Conservation (phyloP, 805 yeast species). For the Cyberlindnera saturnus region DNA sequence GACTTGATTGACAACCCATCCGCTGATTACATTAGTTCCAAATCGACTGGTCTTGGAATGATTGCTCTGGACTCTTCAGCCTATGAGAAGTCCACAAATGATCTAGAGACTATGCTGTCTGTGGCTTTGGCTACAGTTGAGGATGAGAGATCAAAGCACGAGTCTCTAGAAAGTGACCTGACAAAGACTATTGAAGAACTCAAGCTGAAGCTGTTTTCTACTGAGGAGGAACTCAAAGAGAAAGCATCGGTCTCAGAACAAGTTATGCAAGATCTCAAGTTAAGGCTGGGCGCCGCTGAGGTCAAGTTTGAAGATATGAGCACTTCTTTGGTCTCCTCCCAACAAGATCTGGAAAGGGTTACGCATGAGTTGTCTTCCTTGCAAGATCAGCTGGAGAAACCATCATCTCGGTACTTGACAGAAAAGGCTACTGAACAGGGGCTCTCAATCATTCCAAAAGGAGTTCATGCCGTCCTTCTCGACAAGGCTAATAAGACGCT, state of each 20-base stretch:
- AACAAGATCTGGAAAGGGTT: slow-evolving; percentile 1
- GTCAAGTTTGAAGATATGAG: slow-evolving; percentile 2
- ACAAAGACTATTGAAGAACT: slow-evolving; percentile 1
- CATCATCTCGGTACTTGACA: slow-evolving; percentile 27
- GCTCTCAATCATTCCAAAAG: slow-evolving; percentile 20
- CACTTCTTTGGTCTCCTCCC: not conserved
- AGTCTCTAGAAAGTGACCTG: not conserved
- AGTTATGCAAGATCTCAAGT: slow-evolving; percentile 14
- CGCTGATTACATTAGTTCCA: slow-evolving; percentile 22
- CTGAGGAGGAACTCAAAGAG: slow-evolving; percentile 4
- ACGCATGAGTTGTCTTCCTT: not conserved
- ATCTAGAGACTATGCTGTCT: not conserved
- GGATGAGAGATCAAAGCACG: not conserved
- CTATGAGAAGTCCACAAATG: slow-evolving; percentile 5
- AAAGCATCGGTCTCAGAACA: slow-evolving; percentile 6
- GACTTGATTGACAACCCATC: slow-evolving; percentile 25
- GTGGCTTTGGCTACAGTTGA: not conserved
- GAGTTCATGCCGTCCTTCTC: slow-evolving; percentile 17
- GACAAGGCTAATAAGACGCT: slow-evolving; percentile 13
- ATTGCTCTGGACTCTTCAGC: slow-evolving; percentile 7
- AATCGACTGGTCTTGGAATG: slow-evolving; percentile 24
- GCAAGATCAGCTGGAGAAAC: slow-evolving; percentile 20
- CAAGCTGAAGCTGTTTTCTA: slow-evolving; percentile 1
- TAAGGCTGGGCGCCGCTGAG: slow-evolving; percentile 1
- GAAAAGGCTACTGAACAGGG: slow-evolving; percentile 26